A percentile compares a stretch with the other conserved stretches of the same genome.
Conservation (phyloP, 257 asterid genomes). For the Solanum habrochaites region DNA sequence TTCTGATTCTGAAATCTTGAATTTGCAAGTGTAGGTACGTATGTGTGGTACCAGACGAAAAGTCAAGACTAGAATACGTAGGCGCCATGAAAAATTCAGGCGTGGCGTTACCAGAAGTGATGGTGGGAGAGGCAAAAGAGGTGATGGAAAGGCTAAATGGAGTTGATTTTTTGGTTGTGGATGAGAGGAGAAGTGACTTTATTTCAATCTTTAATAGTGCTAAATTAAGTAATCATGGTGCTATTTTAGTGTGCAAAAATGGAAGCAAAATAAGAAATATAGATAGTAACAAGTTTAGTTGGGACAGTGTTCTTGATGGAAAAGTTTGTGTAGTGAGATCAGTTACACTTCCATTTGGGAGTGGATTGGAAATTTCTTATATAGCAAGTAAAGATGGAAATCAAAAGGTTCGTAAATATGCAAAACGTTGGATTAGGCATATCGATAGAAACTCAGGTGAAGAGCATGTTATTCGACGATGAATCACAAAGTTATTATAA, state of each 20-base stretch:
- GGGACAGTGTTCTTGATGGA: slow-evolving; percentile 1
- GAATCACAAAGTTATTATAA: background rate
- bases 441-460: slow-evolving; percentile 19
- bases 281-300: background rate
- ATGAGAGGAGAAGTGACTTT: slow-evolving; percentile 10
- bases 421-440: slow-evolving; percentile 14
- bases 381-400: slow-evolving; percentile 6
- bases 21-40: background rate
- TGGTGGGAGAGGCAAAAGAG: slow-evolving; percentile 18
- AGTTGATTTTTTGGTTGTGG: slow-evolving; percentile 21
- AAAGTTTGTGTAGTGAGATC: slow-evolving; percentile 10
- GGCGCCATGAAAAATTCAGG: slow-evolving; percentile 7
- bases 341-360: slow-evolving; percentile 18
- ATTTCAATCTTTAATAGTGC: slow-evolving; percentile 1
- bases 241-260: slow-evolving; percentile 14
- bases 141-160: slow-evolving; percentile 9
- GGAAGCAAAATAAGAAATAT: background rate
- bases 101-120: slow-evolving; percentile 11
- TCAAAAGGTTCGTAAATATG: background rate
- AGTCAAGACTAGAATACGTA: slow-evolving; percentile 8
- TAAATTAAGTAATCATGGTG: slow-evolving; percentile 18
- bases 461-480: slow-evolving; percentile 19
- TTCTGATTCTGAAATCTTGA: background rate
- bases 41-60: slow-evolving; percentile 10
- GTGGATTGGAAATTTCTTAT: slow-evolving; percentile 18